Evolutionary conservation across 2,329 filamentous ascomycete species (phyloP).

Genomic region (Endothia cerciana): DNA sequence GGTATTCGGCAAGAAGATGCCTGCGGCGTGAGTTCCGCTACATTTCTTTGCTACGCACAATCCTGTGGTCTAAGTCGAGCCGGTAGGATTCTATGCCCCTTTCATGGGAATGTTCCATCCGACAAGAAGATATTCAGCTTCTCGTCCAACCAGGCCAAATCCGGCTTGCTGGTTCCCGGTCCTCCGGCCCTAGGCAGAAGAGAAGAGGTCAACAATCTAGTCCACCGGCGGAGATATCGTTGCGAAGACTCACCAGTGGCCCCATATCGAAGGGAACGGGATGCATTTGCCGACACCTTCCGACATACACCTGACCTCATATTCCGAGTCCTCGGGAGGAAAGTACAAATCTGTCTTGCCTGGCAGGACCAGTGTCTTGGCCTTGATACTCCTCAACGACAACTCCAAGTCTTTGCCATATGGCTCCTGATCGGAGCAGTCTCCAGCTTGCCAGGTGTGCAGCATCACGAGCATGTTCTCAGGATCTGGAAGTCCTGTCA

Average conservation of each 20-base stretch:
- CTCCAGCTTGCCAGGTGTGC: conserved; percentile 77
- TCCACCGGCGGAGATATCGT: not conserved
- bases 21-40: too few relatives aligned
- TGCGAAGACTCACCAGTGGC: conserved; percentile 35
- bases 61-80: too few relatives aligned
- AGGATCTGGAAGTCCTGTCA: conserved; percentile 40
- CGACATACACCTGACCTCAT: conserved; percentile 62
- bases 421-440: conserved; percentile 69
- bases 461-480: conserved; percentile 48
- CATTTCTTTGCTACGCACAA: too few relatives aligned
- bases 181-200: conserved; percentile 54
- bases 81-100: too few relatives aligned
- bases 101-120: conserved; percentile 24
- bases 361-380: conserved; percentile 72
- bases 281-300: conserved; percentile 35
- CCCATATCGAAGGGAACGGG: conserved; percentile 38
- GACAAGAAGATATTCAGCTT: conserved; percentile 53
- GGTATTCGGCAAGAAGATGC: too few relatives aligned
- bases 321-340: conserved; percentile 76
- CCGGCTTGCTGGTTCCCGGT: conserved; percentile 66
- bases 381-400: conserved; percentile 71
- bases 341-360: conserved; percentile 80
- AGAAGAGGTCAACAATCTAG: not conserved
- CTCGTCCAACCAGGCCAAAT: conserved; percentile 69
- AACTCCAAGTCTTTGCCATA: conserved; percentile 69